Evolutionary conservation across 2,329 filamentous ascomycete genomes (phyloP).

Genomic region (Purpureocillium lavendulum): DNA sequence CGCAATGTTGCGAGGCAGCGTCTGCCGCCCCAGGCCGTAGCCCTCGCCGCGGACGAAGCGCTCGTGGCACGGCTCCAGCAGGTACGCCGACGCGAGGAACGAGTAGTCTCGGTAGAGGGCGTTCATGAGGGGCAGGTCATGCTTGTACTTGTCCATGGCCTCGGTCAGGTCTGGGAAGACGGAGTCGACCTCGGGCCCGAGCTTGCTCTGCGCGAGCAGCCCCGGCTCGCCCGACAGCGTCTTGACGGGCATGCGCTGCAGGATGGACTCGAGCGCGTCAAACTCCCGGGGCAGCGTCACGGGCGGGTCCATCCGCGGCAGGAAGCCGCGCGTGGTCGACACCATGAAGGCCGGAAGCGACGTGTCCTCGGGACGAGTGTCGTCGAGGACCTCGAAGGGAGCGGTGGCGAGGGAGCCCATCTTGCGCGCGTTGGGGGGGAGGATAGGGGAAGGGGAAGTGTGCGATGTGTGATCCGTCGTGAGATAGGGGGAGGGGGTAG

Average conservation of each 20-base stretch:
- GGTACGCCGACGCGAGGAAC: constrained; percentile 80
- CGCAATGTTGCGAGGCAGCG: constrained; percentile 67
- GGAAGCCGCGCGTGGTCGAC: constrained; percentile 64
- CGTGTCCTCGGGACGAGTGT: constrained; percentile 53
- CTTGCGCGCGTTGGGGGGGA: constrained; percentile 3
- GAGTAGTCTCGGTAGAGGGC: constrained; percentile 88
- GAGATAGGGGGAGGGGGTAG: too few relatives aligned
- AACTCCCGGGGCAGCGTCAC: constrained; percentile 65
- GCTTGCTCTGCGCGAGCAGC: constrained; percentile 62
- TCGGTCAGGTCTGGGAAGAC: constrained; percentile 70
- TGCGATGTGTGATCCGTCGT: neutral
- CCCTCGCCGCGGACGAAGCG: constrained; percentile 59
- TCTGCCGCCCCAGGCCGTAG: constrained; percentile 70
- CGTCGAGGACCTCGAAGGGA: constrained; percentile 53
- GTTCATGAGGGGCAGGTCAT: constrained; percentile 72
- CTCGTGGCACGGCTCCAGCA: constrained; percentile 86
- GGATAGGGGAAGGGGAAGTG: neutral
- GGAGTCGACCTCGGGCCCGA: constrained; percentile 67
- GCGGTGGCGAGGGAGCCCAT: constrained; percentile 32
- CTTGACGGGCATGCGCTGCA: constrained; percentile 71
- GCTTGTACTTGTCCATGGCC: constrained; percentile 61
- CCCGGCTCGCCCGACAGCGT: constrained; percentile 66
- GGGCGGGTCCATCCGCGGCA: constrained; percentile 58
- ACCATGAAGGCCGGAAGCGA: constrained; percentile 71
- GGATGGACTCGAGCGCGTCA: constrained; percentile 59